Conservation (phyloP, 805 yeast species). For the Allodekkera sacchari region DNA sequence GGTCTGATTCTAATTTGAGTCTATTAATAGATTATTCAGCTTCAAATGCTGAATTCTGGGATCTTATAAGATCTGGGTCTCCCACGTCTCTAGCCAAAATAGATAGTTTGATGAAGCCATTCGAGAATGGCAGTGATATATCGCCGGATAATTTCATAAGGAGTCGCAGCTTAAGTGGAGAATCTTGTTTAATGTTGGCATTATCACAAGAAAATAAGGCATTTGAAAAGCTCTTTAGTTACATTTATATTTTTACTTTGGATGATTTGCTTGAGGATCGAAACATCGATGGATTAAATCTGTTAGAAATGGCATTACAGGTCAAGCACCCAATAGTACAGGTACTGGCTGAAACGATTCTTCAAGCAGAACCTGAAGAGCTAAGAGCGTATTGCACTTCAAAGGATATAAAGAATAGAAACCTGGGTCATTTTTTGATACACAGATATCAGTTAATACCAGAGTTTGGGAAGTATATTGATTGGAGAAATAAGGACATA, state of each 20-base stretch:
- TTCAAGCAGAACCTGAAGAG: conserved; percentile 35
- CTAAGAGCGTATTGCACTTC: conserved; percentile 38
- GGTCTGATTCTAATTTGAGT: conserved; percentile 27
- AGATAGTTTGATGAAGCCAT: conserved; percentile 11
- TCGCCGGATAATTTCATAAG: conserved; percentile 20
- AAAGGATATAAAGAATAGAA: conserved; percentile 45
- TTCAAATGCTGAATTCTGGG: conserved; percentile 48
- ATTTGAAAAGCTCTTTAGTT: conserved; percentile 38
- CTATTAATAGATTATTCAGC: conserved; percentile 34
- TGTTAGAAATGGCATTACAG: conserved; percentile 56
- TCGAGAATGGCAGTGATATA: conserved; percentile 3
- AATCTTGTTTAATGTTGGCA: conserved; percentile 62
- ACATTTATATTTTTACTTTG: conserved; percentile 42
- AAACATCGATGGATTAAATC: conserved; percentile 43
- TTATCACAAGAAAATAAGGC: conserved; percentile 39
- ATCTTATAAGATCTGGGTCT: conserved; percentile 30
- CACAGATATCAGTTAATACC: conserved; percentile 45
- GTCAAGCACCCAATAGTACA: conserved; percentile 30
- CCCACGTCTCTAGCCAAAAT: conserved; percentile 15
- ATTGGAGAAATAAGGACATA: conserved; percentile 63
- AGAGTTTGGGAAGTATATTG: conserved; percentile 46
- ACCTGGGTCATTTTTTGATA: conserved; percentile 67
- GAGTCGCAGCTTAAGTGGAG: conserved; percentile 49
- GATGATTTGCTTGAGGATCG: conserved; percentile 64
- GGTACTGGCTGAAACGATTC: conserved; percentile 37